Percentiles rank a stretch among this genome's conserved stretches.
phyloP scores from a whole-genome alignment of 352 stramenopile species.

The Pythium biforme region DNA sequence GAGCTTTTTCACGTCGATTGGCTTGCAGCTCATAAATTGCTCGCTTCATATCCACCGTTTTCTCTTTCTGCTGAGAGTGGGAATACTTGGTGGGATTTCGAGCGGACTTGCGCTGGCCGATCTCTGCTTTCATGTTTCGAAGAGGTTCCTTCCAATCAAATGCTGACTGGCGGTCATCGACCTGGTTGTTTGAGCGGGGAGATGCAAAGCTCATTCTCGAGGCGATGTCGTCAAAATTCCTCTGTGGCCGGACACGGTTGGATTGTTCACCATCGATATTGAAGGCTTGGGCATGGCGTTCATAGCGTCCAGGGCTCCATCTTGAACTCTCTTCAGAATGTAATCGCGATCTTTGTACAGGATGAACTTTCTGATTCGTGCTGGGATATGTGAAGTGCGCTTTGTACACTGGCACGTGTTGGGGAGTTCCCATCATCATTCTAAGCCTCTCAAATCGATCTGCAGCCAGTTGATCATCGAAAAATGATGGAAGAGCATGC shows the following conservation, averaged over 20 bases:
- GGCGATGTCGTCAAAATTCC: not conserved
- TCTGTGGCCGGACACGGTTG: not conserved
- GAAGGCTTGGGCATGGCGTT: not conserved
- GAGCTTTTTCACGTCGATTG: conserved; percentile 35
- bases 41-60: conserved; percentile 21
- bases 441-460: conserved; percentile 19
- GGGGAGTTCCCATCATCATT: conserved; percentile 14
- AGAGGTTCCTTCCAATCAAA: not conserved
- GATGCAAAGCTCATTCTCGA: no score
- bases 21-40: conserved; percentile 36
- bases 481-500: conserved; percentile 3
- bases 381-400: not conserved
- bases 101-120: not conserved
- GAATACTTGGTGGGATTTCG: not conserved
- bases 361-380: not conserved
- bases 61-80: not conserved
- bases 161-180: not conserved
- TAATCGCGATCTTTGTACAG: not conserved
- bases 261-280: not conserved
- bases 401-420: not conserved
- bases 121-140: not conserved
- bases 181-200: not conserved
- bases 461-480: conserved; percentile 1
- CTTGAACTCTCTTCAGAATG: not conserved
- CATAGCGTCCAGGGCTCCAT: not conserved